Evolutionary conservation across 257 asterid genomes (phyloP), one percentile per base, ranked within the genome.

Genomic region (Scutellaria barbata): DNA sequence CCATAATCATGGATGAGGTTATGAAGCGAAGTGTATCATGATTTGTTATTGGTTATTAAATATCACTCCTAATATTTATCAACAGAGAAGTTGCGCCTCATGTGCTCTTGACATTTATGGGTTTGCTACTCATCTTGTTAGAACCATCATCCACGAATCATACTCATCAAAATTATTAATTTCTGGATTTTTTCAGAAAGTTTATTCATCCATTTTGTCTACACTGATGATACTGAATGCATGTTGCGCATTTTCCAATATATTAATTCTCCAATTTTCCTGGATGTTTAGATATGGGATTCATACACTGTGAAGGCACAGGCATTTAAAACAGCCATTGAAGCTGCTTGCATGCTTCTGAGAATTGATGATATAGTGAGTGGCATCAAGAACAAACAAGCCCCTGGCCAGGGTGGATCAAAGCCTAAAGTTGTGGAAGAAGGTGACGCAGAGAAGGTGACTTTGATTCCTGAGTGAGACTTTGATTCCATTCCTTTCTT

Each of bases 281-380:
- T 68, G 75, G 20, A 45, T 72, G 40, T 81, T 46, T 76, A 94
- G 99, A 91, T 89, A 55, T 94, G 98, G 98, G 99, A 94, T 84
- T 88, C 99, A 6, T 94, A 94, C 83, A 79, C 90, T 2, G 98
- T 91, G 71, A 94, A 94, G 85, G 91, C 88, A 1, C 99, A 94
- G 40, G 95, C 98, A 50, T 94, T 94, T 62, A 91, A 94, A 85
- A 89, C 96, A 0, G 99, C 96, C 60, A 94, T 91, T 33, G 99
- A 94, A 87, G 96, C 96, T 8, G 96, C 99, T 10, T 91, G 93
- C 85, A 88, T 94, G 96, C 99, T 94, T 77, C 77, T 94, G 83
- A 89, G 96, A 72, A 91, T 94, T 18, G 98, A 94, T 5, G 99
- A 94, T 69, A 89, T 94, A 53, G 96, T 91, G n/a, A 94, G 99